Percentiles rank a stretch among this genome's conserved stretches.
These are phyloP conservation scores for Alternaria gaisen DNA, from an alignment of 2,329 filamentous ascomycete genomes.

Conservation along the genomic window DNA sequence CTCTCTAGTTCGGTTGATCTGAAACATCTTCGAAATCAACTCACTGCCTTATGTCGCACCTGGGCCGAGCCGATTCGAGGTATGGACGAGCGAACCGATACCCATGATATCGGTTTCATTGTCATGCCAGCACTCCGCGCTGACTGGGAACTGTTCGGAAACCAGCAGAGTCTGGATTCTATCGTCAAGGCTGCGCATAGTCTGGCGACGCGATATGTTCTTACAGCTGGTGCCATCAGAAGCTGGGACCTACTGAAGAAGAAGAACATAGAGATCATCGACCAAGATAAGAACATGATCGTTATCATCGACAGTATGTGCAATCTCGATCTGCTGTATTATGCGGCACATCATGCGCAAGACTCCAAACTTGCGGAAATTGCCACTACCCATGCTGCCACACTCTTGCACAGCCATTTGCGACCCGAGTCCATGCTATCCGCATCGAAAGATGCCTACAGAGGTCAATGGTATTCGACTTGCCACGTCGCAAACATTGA, in stretches of 20 bases:
- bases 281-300: constrained; percentile 51
- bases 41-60: constrained; percentile 16
- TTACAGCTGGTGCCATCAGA: constrained; percentile 47
- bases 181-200: constrained; percentile 50
- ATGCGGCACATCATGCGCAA: constrained; percentile 47
- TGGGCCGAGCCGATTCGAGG: constrained; percentile 55
- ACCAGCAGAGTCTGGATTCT: constrained; percentile 48
- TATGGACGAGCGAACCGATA: constrained; percentile 47
- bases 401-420: neutral
- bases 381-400: neutral
- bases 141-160: constrained; percentile 53
- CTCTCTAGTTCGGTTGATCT: constrained; percentile 13
- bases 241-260: constrained; percentile 59
- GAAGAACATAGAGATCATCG: constrained; percentile 49
- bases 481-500: constrained; percentile 56
- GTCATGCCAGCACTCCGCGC: constrained; percentile 51
- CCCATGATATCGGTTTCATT: constrained; percentile 59
- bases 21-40: constrained; percentile 15
- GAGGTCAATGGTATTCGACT: constrained; percentile 39
- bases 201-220: constrained; percentile 51
- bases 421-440: constrained; percentile 46
- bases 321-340: constrained; percentile 56
- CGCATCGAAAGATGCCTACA: constrained; percentile 42
- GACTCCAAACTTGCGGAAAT: constrained; percentile 42
- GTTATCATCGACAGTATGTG: constrained; percentile 52